phyloP scores from a whole-genome alignment of 2,329 filamentous ascomycete species.

The Ascochyta clinopodiicola region DNA sequence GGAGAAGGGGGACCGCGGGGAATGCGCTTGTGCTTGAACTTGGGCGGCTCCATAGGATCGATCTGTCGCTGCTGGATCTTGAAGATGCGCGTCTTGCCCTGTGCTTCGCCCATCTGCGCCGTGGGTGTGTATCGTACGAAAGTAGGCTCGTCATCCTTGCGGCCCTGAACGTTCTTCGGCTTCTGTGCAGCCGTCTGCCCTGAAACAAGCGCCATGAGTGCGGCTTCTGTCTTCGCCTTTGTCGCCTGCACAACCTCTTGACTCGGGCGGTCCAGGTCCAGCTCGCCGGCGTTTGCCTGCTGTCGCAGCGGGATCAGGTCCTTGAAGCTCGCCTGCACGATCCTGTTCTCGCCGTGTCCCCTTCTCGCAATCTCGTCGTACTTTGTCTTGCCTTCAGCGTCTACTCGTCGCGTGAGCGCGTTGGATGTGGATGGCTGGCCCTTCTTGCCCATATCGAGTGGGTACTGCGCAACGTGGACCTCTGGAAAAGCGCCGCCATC shows the following conservation, averaged over 20 bases:
- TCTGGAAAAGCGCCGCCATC: conserved; percentile 97
- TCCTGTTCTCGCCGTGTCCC: conserved; percentile 81
- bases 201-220: conserved; percentile 79
- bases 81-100: conserved; percentile 92
- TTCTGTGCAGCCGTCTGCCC: conserved; percentile 91
- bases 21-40: conserved; percentile 99
- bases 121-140: conserved; percentile 96
- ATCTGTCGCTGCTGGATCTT: conserved; percentile 95
- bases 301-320: conserved; percentile 94
- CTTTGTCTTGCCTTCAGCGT: conserved; percentile 89
- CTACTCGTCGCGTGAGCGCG: conserved; percentile 89
- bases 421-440: conserved; percentile 67
- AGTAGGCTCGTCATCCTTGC: conserved; percentile 81
- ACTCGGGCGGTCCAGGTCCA: conserved; percentile 83
- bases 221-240: conserved; percentile 86
- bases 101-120: conserved; percentile 91
- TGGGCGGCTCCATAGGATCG: conserved; percentile 96
- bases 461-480: conserved; percentile 92
- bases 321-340: conserved; percentile 95
- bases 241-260: conserved; percentile 84
- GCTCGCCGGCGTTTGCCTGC: conserved; percentile 88
- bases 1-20: conserved; percentile 90
- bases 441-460: conserved; percentile 92
- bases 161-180: conserved; percentile 89
- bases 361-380: conserved; percentile 94